phyloP scores from a whole-genome alignment of 129 eudicot species.

The Mikania micrantha region DNA sequence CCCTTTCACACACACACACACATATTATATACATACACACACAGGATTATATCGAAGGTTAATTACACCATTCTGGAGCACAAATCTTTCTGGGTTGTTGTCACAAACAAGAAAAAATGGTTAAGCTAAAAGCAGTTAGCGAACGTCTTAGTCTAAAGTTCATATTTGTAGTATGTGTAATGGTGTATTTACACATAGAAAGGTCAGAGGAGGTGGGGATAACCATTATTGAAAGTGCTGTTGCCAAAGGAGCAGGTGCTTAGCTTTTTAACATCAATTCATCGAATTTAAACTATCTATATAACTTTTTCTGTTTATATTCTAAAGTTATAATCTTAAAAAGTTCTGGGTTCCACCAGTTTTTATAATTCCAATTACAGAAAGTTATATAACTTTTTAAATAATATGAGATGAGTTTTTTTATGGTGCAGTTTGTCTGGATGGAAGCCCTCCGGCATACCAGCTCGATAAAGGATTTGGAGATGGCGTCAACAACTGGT shows the following conservation, averaged over 20 bases:
- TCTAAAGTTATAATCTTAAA: no score
- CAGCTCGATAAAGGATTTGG: constrained; percentile 40
- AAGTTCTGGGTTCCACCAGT: no score
- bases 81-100: neutral
- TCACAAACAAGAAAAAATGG: neutral
- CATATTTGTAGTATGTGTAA: constrained; percentile 14
- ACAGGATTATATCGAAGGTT: neutral
- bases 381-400: neutral
- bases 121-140: neutral
- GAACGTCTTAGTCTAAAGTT: constrained; percentile 4
- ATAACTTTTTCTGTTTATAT: neutral
- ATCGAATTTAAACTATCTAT: neutral
- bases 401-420: neutral
- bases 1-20: neutral
- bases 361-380: neutral
- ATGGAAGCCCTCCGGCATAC: constrained; percentile 58
- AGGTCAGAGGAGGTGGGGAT: constrained; percentile 13
- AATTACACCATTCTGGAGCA: neutral
- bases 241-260: constrained; percentile 41
- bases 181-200: constrained; percentile 13
- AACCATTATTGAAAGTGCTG: constrained; percentile 29
- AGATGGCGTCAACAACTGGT: constrained; percentile 42
- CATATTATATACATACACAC: neutral
- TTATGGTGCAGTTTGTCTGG: constrained; percentile 46
- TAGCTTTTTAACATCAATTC: neutral